Percentiles rank a stretch among this genome's conserved stretches.
These are phyloP conservation scores for Selenicereus undatus DNA, from an alignment of 148 eudicot species.

Conservation along the genomic window DNA sequence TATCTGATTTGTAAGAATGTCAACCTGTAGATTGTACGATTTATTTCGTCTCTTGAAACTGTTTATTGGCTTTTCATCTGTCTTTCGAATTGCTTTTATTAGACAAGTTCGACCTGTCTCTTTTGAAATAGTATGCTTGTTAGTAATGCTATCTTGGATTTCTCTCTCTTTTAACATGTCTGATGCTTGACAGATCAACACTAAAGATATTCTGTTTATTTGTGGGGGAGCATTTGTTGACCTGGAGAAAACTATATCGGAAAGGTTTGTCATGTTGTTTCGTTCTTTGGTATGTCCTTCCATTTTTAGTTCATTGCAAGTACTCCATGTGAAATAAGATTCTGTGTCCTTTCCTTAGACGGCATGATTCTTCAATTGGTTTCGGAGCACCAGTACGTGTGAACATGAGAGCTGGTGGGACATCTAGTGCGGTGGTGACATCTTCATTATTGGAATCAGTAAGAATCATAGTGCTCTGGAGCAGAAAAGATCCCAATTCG, in stretches of 20 bases:
- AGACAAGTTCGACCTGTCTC: not conserved
- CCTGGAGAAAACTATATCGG: constrained; percentile 97
- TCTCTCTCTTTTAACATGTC: not conserved
- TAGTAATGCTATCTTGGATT: constrained; percentile 4
- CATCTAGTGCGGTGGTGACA: constrained; percentile 63
- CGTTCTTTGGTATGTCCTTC: not conserved
- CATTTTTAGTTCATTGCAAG: not conserved
- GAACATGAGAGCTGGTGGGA: constrained; percentile 81
- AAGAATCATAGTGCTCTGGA: constrained; percentile 11
- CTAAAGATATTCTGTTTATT: constrained; percentile 93
- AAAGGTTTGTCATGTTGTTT: constrained; percentile 48
- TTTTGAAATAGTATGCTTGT: not conserved
- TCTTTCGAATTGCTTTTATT: not conserved
- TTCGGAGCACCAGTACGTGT: constrained; percentile 98
- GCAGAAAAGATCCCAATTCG: constrained; percentile 3
- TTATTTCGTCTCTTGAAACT: not conserved
- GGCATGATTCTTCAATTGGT: constrained; percentile 97
- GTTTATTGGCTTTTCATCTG: not conserved
- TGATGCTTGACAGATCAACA: constrained; percentile 63
- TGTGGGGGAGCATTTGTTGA: constrained; percentile 98
- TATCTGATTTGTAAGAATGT: not conserved
- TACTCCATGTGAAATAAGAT: not conserved
- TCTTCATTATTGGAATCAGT: constrained; percentile 75
- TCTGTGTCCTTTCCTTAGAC: constrained; percentile 44
- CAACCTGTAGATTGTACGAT: not conserved